phyloP scores from a whole-genome alignment of 768 basidiomycete species.

The Naganishia vaughanmartiniae region DNA sequence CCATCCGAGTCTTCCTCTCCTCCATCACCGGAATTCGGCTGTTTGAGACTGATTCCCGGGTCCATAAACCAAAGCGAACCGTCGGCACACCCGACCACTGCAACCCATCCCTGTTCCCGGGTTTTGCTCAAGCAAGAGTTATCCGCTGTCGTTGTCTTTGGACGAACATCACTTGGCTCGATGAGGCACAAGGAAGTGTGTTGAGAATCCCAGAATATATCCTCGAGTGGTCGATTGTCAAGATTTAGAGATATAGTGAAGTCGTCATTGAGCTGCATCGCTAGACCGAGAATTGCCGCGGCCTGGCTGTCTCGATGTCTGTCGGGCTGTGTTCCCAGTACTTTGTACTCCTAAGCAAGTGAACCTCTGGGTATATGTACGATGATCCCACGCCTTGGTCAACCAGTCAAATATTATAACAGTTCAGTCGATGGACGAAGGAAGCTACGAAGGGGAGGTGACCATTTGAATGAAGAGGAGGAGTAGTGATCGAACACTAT shows the following conservation, averaged over 20 bases:
- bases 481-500: too few species aligned
- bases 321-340: not conserved
- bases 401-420: too few species aligned
- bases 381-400: too few species aligned
- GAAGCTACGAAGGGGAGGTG: too few species aligned
- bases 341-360: too few species aligned
- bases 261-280: constrained; percentile 13
- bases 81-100: constrained; percentile 25
- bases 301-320: not conserved
- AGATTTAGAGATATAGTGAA: constrained; percentile 13
- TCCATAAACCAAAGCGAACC: constrained; percentile 29
- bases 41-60: not conserved
- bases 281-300: not conserved
- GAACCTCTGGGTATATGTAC: too few species aligned
- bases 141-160: not conserved
- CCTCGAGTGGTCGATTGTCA: constrained; percentile 18
- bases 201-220: constrained; percentile 10
- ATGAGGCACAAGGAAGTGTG: constrained; percentile 16
- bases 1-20: not conserved
- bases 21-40: not conserved
- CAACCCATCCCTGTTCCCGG: not conserved
- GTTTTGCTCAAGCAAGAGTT: not conserved
- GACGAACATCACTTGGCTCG: not conserved
- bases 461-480: too few species aligned
- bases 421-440: too few species aligned